Conservation (phyloP, 2,329 filamentous ascomycete species). For the Fusarium xyrophilum region DNA sequence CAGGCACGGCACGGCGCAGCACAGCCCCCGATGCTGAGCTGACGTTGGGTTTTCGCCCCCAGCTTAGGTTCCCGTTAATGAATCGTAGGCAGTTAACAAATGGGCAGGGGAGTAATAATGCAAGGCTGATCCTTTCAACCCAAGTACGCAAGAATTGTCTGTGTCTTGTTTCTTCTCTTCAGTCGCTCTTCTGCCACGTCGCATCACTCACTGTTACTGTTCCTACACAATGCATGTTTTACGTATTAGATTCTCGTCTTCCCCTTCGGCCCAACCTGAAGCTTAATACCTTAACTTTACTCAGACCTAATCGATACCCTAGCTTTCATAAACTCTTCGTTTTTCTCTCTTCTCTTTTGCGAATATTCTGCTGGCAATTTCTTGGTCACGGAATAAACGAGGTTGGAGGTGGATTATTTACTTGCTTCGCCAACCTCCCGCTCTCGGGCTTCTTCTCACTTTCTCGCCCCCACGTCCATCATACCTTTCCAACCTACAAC, state of each 20-base stretch:
- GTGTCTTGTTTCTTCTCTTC: neutral
- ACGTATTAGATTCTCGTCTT: slow-evolving; percentile 9
- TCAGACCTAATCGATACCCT: slow-evolving; percentile 12
- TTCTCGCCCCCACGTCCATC: slow-evolving; percentile 14
- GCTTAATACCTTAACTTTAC: slow-evolving; percentile 4
- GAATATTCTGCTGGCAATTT: neutral
- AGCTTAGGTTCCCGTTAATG: neutral
- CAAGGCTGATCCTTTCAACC: slow-evolving; percentile 14
- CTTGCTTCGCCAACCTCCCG: slow-evolving; percentile 19
- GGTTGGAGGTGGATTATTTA: slow-evolving; percentile 12
- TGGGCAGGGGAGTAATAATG: neutral
- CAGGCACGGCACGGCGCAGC: neutral
- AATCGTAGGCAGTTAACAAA: neutral
- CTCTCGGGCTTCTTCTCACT: slow-evolving; percentile 1
- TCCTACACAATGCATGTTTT: slow-evolving; percentile 1
- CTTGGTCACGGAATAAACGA: slow-evolving; percentile 1
- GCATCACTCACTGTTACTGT: neutral
- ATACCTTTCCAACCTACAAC: slow-evolving; percentile 8
- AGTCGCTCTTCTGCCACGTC: slow-evolving; percentile 17
- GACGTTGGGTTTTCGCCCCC: slow-evolving; percentile 40
- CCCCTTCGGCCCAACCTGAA: slow-evolving; percentile 14
- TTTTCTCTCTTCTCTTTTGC: neutral
- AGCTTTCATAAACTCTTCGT: neutral
- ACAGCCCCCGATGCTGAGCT: slow-evolving; percentile 38
- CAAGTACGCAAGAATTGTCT: neutral